Evolutionary conservation across 1,139 yeast genomes (phyloP).

Genomic region (Arxiozyma slooffiae): DNA sequence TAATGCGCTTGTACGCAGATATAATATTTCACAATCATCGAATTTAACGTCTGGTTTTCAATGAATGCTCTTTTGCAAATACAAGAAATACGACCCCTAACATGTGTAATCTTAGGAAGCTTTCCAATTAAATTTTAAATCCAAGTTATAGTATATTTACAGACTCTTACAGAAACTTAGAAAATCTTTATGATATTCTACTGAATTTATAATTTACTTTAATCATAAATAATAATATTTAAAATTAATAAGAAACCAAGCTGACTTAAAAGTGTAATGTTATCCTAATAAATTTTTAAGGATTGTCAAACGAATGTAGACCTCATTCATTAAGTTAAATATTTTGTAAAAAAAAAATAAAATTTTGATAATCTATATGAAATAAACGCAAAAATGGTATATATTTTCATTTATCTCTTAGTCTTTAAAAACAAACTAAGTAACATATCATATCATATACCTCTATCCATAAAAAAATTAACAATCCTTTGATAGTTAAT

Average conservation of each 20-base stretch:
- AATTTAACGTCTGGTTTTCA: no score
- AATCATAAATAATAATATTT: background rate
- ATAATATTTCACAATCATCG: no score
- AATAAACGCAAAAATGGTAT: background rate
- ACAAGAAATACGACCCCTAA: no score
- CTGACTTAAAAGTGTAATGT: background rate
- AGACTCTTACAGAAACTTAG: background rate
- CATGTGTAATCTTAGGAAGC: background rate
- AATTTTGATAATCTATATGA: no score
- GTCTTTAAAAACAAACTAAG: background rate
- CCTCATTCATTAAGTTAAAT: background rate
- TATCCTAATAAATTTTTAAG: background rate
- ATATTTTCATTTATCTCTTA: background rate
- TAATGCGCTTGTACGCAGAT: no score
- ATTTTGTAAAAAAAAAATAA: no score
- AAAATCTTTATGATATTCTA: background rate
- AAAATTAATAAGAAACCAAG: background rate
- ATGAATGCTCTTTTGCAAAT: no score
- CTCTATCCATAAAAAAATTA: background rate
- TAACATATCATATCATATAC: background rate
- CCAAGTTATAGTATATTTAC: background rate
- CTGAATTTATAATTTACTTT: background rate
- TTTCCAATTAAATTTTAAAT: background rate
- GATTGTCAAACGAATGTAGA: background rate
- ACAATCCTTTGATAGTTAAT: background rate